Evolutionary conservation across 2,329 filamentous ascomycete genomes (phyloP).

Genomic region (Penicillium decumbens): DNA sequence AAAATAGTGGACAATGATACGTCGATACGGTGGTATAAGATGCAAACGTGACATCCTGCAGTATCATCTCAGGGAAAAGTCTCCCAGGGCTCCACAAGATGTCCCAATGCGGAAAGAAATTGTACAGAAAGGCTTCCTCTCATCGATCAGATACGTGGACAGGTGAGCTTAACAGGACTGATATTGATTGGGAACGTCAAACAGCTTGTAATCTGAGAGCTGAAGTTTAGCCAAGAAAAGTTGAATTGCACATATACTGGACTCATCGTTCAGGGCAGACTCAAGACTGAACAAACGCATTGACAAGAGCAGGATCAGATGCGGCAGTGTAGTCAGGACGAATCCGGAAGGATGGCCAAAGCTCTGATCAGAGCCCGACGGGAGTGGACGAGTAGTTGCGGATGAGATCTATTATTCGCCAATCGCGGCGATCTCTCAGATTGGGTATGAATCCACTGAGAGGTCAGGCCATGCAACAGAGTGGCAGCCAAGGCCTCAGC

Average conservation of each 20-base stretch:
- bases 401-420: background rate
- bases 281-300: background rate
- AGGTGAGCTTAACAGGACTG: background rate
- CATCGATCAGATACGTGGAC: background rate
- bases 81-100: constrained; percentile 10
- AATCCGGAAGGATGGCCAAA: background rate
- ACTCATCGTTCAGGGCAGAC: background rate
- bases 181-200: background rate
- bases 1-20: constrained; percentile 15
- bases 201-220: background rate
- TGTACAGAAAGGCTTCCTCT: background rate
- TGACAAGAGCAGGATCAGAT: background rate
- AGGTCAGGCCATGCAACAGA: background rate
- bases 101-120: constrained; percentile 18
- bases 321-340: background rate
- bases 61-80: constrained; percentile 23
- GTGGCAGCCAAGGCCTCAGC: background rate
- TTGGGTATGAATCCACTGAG: background rate
- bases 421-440: background rate
- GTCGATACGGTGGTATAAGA: constrained; percentile 9
- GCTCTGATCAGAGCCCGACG: background rate
- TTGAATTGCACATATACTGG: background rate
- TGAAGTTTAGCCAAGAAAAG: background rate
- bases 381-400: background rate
- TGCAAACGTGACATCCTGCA: constrained; percentile 29